Evolutionary conservation across 768 basidiomycete genomes (phyloP).

Genomic region (Naematelia encephala): DNA sequence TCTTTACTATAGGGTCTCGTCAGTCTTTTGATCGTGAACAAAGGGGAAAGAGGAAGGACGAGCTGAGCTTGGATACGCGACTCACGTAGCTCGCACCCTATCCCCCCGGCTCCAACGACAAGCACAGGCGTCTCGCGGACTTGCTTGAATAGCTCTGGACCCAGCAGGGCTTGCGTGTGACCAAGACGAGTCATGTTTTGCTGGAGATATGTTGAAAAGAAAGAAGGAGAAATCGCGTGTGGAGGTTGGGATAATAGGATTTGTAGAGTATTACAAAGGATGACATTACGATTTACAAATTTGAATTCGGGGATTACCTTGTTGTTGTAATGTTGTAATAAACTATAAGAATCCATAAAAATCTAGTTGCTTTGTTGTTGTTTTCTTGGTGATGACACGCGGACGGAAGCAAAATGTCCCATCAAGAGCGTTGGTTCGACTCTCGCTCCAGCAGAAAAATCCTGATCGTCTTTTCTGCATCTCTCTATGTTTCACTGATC

Average conservation of each 20-base stretch:
- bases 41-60: background rate
- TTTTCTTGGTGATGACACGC: no score
- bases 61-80: constrained; percentile 33
- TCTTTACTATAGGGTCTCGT: constrained; percentile 69
- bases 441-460: background rate
- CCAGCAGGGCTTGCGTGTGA: constrained; percentile 76
- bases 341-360: no score
- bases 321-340: background rate
- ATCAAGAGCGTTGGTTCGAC: background rate
- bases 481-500: background rate
- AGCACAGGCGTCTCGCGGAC: constrained; percentile 56
- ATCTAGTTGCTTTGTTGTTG: no score
- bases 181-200: constrained; percentile 41
- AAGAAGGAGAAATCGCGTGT: background rate
- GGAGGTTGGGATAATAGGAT: no score
- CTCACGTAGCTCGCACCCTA: constrained; percentile 89
- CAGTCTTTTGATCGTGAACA: background rate
- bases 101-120: constrained; percentile 92
- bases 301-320: no score
- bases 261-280: background rate
- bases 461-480: background rate
- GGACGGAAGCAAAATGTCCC: background rate
- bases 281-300: no score
- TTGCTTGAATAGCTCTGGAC: constrained; percentile 62
- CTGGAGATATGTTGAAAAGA: background rate